A percentile compares a stretch with the other conserved stretches of the same genome.
Evolutionary conservation across 106 monocot species (phyloP).

Genomic region (Dactylorhiza incarnata): DNA sequence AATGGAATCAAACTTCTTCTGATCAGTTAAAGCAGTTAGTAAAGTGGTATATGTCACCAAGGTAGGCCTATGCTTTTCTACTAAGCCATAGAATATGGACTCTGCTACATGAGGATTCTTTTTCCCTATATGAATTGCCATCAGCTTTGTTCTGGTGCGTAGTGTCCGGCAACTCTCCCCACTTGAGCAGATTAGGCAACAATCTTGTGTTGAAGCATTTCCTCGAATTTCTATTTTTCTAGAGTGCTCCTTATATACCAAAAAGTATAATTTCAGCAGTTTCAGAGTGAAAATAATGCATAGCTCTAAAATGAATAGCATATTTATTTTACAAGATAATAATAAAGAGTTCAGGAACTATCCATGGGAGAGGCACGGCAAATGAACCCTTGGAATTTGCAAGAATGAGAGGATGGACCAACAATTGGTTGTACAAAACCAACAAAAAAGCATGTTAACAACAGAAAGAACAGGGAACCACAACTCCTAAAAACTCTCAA

Average conservation of each 20-base stretch:
- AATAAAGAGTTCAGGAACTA: neutral
- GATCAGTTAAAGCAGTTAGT: conserved; percentile 55
- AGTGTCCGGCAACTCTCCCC: conserved; percentile 61
- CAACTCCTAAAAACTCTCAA: neutral
- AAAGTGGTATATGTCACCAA: conserved; percentile 80
- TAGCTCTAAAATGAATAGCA: neutral
- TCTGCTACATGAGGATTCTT: conserved; percentile 59
- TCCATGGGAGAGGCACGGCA: neutral
- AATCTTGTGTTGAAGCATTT: conserved; percentile 3
- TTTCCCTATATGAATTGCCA: conserved; percentile 50
- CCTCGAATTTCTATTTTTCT: conserved; percentile 8
- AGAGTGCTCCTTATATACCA: conserved; percentile 15
- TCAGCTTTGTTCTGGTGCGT: conserved; percentile 50
- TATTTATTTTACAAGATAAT: neutral
- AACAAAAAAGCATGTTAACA: neutral
- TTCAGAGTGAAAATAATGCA: neutral
- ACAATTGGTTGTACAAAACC: neutral
- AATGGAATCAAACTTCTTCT: conserved; percentile 58
- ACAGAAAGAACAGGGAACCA: neutral
- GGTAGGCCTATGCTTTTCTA: conserved; percentile 66
- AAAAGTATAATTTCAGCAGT: conserved; percentile 1
- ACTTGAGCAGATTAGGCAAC: conserved; percentile 44
- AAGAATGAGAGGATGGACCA: neutral
- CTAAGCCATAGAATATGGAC: conserved; percentile 35
- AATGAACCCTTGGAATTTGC: neutral